Percentiles rank a stretch among this genome's conserved stretches.
Evolutionary conservation across 495 filamentous ascomycete genomes (phyloP).

Genomic region (Xylaria venustula): DNA sequence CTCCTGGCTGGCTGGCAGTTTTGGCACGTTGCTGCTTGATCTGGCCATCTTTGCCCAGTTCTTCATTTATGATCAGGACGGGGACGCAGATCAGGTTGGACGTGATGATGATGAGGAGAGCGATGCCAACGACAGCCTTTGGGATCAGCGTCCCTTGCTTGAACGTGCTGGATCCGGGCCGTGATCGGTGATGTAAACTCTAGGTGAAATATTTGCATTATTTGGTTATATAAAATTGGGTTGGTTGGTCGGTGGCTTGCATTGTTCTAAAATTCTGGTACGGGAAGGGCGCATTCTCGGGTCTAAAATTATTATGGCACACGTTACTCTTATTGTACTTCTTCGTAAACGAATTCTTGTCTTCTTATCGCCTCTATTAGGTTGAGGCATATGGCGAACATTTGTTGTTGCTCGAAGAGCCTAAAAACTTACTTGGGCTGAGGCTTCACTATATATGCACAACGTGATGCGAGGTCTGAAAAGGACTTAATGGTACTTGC

Average conservation of each 20-base stretch:
- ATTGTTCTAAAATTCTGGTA: not conserved
- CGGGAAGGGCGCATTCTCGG: not conserved
- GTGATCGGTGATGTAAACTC: not conserved
- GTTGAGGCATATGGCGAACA: too few relatives aligned
- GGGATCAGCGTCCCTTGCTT: slow-evolving; percentile 40
- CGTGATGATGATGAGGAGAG: slow-evolving; percentile 17
- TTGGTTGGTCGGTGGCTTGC: not conserved
- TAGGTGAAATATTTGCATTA: slow-evolving; percentile 2
- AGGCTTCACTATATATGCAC: too few relatives aligned
- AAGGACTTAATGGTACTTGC: too few relatives aligned
- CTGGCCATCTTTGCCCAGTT: slow-evolving; percentile 87
- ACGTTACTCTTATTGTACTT: not conserved
- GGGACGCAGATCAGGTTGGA: slow-evolving; percentile 27
- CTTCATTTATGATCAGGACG: slow-evolving; percentile 66
- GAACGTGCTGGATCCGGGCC: slow-evolving; percentile 23
- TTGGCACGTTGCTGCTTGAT: slow-evolving; percentile 83
- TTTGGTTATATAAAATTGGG: not conserved
- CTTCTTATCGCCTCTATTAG: not conserved
- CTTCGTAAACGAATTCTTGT: not conserved
- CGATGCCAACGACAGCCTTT: slow-evolving; percentile 21
- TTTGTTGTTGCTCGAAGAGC: too few relatives aligned
- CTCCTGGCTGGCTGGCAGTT: slow-evolving; percentile 84
- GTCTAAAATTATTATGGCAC: not conserved
- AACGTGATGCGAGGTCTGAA: too few relatives aligned
- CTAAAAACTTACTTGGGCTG: too few relatives aligned